Conservation (phyloP, 2,329 filamentous ascomycete genomes). For the Fusarium compactum region DNA sequence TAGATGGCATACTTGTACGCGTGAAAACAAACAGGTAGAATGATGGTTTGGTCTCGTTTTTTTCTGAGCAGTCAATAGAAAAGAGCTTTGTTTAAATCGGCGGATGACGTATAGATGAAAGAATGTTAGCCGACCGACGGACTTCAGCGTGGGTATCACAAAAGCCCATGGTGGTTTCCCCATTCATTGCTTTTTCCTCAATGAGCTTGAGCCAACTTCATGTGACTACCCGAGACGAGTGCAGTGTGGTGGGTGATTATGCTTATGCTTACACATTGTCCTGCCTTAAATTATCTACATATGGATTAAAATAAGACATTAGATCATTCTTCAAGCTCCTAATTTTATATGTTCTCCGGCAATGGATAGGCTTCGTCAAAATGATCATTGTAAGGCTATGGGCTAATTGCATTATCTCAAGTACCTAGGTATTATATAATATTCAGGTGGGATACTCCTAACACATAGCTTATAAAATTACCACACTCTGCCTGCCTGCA, state of each 20-base stretch:
- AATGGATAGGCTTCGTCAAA: background rate
- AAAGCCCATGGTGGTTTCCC: background rate
- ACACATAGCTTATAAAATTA: background rate
- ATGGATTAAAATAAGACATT: background rate
- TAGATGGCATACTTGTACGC: constrained; percentile 2
- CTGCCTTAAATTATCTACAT: background rate
- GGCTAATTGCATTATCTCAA: background rate
- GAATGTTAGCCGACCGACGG: background rate
- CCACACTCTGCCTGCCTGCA: background rate
- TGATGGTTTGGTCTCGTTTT: background rate
- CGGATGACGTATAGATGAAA: constrained; percentile 15
- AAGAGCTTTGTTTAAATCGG: background rate
- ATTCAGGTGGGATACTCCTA: background rate
- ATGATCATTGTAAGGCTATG: background rate
- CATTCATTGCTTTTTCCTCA: background rate
- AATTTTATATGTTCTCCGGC: background rate
- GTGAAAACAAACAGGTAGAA: background rate
- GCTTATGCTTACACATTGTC: background rate
- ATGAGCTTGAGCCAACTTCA: background rate
- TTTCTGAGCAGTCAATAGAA: background rate
- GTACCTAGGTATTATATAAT: background rate
- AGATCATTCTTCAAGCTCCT: background rate
- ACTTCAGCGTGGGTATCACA: background rate
- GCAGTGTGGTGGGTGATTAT: background rate
- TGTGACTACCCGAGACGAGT: background rate